Conservation (phyloP, 805 yeast species). For the Myxozyma kluyveri region DNA sequence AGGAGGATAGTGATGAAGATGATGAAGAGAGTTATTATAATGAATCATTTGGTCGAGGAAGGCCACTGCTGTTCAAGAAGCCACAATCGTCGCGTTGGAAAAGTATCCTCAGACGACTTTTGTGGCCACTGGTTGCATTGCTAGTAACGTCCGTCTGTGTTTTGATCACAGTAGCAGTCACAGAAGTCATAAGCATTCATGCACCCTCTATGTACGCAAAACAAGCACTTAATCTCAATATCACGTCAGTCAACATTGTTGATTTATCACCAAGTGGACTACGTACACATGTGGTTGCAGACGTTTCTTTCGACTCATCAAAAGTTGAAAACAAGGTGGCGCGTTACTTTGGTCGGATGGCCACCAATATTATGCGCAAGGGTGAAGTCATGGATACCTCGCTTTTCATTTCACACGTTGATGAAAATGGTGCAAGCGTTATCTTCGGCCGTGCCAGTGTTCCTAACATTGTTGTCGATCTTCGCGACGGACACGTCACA, state of each 20-base stretch:
- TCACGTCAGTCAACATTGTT: slow-evolving; percentile 17
- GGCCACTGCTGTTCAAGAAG: neutral
- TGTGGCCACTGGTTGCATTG: slow-evolving; percentile 14
- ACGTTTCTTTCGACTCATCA: slow-evolving; percentile 24
- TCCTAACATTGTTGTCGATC: slow-evolving; percentile 27
- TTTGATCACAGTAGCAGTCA: slow-evolving; percentile 1
- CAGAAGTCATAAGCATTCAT: slow-evolving; percentile 6
- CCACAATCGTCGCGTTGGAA: slow-evolving; percentile 2
- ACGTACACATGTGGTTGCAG: slow-evolving; percentile 21
- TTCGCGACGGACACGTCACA: slow-evolving; percentile 24
- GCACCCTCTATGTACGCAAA: slow-evolving; percentile 23
- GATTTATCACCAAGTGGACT: slow-evolving; percentile 20
- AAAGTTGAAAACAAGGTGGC: slow-evolving; percentile 21
- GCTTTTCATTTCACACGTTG: slow-evolving; percentile 22
- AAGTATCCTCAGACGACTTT: slow-evolving; percentile 4
- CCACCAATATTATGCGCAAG: slow-evolving; percentile 26
- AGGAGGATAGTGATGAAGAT: slow-evolving; percentile 15
- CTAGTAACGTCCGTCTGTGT: slow-evolving; percentile 6
- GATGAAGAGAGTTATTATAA: neutral
- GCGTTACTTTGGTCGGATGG: slow-evolving; percentile 21
- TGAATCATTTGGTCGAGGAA: neutral
- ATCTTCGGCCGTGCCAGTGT: slow-evolving; percentile 24
- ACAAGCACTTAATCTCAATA: slow-evolving; percentile 22
- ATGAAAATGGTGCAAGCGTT: slow-evolving; percentile 5
- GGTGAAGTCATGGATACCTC: slow-evolving; percentile 18